A percentile compares a stretch with the other conserved stretches of the same genome.
Conservation (phyloP, 108 stramenopile genomes). For the Discostella pseudostelligera region DNA sequence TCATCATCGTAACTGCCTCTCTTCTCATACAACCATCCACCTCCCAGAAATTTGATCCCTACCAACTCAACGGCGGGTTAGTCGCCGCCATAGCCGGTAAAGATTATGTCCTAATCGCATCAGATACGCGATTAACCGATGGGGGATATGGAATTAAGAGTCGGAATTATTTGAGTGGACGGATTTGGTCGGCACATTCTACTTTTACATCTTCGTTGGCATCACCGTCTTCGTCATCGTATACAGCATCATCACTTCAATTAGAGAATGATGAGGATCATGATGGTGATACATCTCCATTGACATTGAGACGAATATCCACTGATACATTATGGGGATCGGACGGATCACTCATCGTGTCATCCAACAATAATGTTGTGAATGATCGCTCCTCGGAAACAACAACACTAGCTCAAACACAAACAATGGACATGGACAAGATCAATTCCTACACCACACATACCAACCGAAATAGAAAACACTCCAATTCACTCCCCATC, state of each 20-base stretch:
- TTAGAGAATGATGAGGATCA: neutral
- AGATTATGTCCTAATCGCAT: constrained; percentile 65
- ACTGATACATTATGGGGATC: too few relatives aligned
- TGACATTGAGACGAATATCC: too few relatives aligned
- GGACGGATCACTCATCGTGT: too few relatives aligned
- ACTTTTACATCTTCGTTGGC: too few relatives aligned
- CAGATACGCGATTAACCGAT: constrained; percentile 72
- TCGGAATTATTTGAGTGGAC: constrained; percentile 58
- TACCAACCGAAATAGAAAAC: neutral
- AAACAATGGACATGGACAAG: neutral
- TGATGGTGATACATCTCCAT: too few relatives aligned
- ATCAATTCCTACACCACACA: neutral
- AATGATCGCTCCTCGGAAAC: too few relatives aligned
- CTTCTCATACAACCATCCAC: too few relatives aligned
- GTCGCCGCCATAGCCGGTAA: constrained; percentile 76
- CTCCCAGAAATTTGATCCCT: constrained; percentile 90
- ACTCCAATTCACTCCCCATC: constrained; percentile 36
- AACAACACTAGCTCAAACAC: too few relatives aligned
- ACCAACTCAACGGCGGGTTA: constrained; percentile 77
- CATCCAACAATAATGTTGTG: too few relatives aligned
- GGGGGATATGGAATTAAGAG: constrained; percentile 71
- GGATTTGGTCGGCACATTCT: constrained; percentile 57
- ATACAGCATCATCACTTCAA: neutral
- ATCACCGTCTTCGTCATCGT: constrained; percentile 15
- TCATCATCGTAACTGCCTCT: too few relatives aligned